These are phyloP conservation scores for Austropuccinia psidii DNA, from an alignment of 1,284 basidiomycete genomes.

Conservation along the genomic window DNA sequence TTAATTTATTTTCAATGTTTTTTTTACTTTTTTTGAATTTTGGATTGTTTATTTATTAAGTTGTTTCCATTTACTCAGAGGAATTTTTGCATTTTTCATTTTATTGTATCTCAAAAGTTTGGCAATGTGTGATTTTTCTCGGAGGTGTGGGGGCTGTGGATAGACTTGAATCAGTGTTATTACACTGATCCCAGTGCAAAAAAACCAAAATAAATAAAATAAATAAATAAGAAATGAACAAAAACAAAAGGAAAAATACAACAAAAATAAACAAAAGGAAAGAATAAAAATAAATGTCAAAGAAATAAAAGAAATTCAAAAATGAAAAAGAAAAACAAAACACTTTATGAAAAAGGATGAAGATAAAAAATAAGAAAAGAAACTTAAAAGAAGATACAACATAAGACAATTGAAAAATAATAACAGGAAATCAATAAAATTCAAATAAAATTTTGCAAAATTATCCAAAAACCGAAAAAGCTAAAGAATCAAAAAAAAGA, in stretches of 20 bases:
- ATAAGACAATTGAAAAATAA: neutral
- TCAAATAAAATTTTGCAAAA: no score
- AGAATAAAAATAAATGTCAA: neutral
- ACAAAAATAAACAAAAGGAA: neutral
- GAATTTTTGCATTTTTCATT: no score
- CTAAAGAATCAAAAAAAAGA: no score
- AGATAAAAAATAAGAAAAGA: neutral
- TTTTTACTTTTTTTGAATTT: no score
- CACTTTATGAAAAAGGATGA: neutral
- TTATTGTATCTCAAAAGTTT: no score
- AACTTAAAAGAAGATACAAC: neutral
- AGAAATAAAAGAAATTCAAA: neutral
- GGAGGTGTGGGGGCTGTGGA: neutral
- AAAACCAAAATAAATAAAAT: neutral
- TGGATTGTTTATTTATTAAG: no score
- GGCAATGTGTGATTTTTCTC: no score
- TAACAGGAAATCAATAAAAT: no score
- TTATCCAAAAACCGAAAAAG: no score
- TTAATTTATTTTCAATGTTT: no score
- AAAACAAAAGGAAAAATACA: slow-evolving; percentile 4
- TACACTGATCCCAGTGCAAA: neutral
- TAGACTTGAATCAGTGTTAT: neutral
- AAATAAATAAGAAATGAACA: slow-evolving; percentile 9
- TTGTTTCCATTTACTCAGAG: no score
- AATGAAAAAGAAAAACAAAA: neutral